Percentiles rank a stretch among this genome's conserved stretches.
Evolutionary conservation across 139 green algal genomes (phyloP).

Genomic region (Auxenochlorella protothecoides): DNA sequence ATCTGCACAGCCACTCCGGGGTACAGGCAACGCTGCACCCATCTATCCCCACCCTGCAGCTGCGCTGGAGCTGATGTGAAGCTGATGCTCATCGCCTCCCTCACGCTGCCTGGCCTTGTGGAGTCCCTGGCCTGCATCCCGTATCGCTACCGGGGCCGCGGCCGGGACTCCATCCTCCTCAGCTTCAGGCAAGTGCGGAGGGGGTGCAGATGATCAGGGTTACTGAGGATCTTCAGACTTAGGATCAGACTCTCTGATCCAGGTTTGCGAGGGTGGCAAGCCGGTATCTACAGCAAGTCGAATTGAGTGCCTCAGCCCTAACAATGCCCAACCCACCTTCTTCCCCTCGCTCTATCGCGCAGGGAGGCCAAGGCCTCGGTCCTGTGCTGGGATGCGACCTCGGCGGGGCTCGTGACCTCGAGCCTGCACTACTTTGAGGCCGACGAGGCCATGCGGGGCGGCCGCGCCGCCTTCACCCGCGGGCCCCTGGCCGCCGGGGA

Average conservation of each 20-base stretch:
- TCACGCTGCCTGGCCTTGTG: conserved; percentile 48
- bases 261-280: no score
- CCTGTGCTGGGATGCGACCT: conserved; percentile 64
- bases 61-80: neutral
- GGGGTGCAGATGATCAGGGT: no score
- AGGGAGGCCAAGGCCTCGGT: conserved; percentile 85
- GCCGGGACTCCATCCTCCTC: conserved; percentile 69
- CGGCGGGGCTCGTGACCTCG: conserved; percentile 34
- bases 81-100: conserved; percentile 40
- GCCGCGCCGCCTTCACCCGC: conserved; percentile 30
- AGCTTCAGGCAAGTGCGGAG: conserved; percentile 25
- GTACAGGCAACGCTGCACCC: neutral
- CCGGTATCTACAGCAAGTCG: no score
- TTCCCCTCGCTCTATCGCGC: neutral
- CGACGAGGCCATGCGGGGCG: conserved; percentile 26
- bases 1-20: no score
- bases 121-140: conserved; percentile 60
- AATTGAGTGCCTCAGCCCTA: no score
- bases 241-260: no score
- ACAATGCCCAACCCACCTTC: no score
- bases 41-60: no score
- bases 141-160: conserved; percentile 5
- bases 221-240: no score
- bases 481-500: conserved; percentile 51
- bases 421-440: conserved; percentile 82